A percentile compares a stretch with the other conserved stretches of the same genome.
Evolutionary conservation across 2,329 filamentous ascomycete species (phyloP).

Genomic region (Aphanocladium album): DNA sequence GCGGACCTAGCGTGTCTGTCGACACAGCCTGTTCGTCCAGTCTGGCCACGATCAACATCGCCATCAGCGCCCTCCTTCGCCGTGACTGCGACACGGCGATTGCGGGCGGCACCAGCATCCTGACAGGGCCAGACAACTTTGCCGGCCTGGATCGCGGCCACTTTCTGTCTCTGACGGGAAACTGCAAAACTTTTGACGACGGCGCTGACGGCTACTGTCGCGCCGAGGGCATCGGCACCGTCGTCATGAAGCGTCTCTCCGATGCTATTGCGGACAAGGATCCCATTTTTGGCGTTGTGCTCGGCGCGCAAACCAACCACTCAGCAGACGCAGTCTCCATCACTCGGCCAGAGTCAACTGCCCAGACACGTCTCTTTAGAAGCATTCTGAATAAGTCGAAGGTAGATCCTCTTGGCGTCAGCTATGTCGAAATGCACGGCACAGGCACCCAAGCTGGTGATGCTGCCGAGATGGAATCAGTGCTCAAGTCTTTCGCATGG

Average conservation of each 20-base stretch:
- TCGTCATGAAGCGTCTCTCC: slow-evolving; percentile 74
- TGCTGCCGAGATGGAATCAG: slow-evolving; percentile 73
- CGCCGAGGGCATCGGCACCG: slow-evolving; percentile 67
- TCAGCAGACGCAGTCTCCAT: slow-evolving; percentile 78
- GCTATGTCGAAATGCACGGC: slow-evolving; percentile 86
- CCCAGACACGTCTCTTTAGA: slow-evolving; percentile 67
- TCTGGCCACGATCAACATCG: slow-evolving; percentile 27
- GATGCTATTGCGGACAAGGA: slow-evolving; percentile 75
- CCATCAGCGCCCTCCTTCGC: slow-evolving; percentile 49
- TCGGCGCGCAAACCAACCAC: slow-evolving; percentile 73
- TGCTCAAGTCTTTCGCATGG: slow-evolving; percentile 51
- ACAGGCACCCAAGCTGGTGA: slow-evolving; percentile 85
- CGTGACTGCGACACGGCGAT: slow-evolving; percentile 78
- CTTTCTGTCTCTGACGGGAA: slow-evolving; percentile 55
- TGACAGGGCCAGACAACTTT: slow-evolving; percentile 75
- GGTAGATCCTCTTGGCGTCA: slow-evolving; percentile 69
- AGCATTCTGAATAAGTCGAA: slow-evolving; percentile 67
- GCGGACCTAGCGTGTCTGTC: slow-evolving; percentile 39
- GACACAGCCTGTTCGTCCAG: slow-evolving; percentile 32
- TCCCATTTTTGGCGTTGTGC: slow-evolving; percentile 69
- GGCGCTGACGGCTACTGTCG: slow-evolving; percentile 79
- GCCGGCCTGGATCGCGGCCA: slow-evolving; percentile 68
- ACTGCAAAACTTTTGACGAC: slow-evolving; percentile 70
- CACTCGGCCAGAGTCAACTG: slow-evolving; percentile 73
- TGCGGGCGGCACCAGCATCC: slow-evolving; percentile 68